Conservation (phyloP, 2,329 filamentous ascomycete species). For the Xylariaceae sp. region DNA sequence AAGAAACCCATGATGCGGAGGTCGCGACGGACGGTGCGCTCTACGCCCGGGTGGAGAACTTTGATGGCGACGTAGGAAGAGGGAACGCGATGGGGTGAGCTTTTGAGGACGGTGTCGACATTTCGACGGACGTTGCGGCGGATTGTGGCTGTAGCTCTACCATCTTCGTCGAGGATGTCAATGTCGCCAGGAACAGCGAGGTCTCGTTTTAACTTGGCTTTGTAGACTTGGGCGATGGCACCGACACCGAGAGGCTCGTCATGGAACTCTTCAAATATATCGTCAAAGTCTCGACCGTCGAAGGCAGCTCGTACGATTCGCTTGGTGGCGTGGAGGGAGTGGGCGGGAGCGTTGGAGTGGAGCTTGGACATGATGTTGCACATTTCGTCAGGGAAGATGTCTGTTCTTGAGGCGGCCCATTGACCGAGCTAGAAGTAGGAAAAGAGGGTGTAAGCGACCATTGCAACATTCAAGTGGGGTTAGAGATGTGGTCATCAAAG, state of each 20-base stretch:
- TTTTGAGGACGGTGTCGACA: constrained; percentile 83
- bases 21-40: constrained; percentile 85
- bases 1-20: constrained; percentile 93
- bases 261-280: constrained; percentile 95
- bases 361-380: constrained; percentile 91
- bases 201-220: constrained; percentile 81
- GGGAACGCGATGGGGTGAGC: constrained; percentile 76
- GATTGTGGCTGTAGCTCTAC: constrained; percentile 54
- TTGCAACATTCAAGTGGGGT: too few species aligned
- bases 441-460: too few species aligned
- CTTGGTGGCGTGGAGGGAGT: constrained; percentile 77
- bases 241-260: constrained; percentile 87
- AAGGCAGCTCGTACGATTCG: constrained; percentile 79
- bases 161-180: constrained; percentile 49
- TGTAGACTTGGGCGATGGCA: constrained; percentile 97
- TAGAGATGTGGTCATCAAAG: too few species aligned
- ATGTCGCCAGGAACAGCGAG: constrained; percentile 62
- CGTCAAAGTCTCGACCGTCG: constrained; percentile 71
- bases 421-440: constrained; percentile 83
- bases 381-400: constrained; percentile 93
- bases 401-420: constrained; percentile 94
- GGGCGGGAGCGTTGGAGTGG: constrained; percentile 90
- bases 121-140: constrained; percentile 71
- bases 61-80: constrained; percentile 94
- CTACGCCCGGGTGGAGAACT: constrained; percentile 87